Conservation (phyloP, 306 rosid genomes). For the Castanea mollissima region DNA sequence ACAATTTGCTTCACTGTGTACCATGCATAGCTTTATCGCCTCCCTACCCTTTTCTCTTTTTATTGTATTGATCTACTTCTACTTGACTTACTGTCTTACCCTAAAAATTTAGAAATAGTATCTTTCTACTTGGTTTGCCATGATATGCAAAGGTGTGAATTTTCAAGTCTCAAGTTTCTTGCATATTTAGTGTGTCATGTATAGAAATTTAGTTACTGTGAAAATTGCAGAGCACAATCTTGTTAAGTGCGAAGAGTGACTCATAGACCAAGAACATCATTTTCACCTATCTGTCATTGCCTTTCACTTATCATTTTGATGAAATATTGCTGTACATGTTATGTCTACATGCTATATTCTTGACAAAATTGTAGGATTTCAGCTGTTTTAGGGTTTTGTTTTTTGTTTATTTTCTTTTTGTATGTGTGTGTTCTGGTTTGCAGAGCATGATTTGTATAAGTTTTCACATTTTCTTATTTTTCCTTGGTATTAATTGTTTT, state of each 20-base stretch:
- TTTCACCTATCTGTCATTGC: background rate
- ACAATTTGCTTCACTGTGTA: background rate
- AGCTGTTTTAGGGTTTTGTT: background rate
- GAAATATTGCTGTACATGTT: background rate
- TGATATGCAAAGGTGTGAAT: background rate
- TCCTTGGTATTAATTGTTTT: background rate
- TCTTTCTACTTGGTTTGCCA: background rate
- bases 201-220: background rate
- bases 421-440: too few species aligned
- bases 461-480: constrained; percentile 6
- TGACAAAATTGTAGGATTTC: background rate
- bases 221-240: background rate
- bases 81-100: too few species aligned
- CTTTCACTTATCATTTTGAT: background rate
- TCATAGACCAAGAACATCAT: background rate
- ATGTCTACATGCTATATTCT: background rate
- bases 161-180: background rate
- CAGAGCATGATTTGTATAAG: constrained; percentile 1
- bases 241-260: background rate
- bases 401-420: background rate
- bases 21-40: background rate
- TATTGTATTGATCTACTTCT: background rate
- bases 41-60: background rate
- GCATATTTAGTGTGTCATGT: background rate
- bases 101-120: too few species aligned